Evolutionary conservation across 2,329 filamentous ascomycete species (phyloP).

Genomic region (Capronia epimyces): DNA sequence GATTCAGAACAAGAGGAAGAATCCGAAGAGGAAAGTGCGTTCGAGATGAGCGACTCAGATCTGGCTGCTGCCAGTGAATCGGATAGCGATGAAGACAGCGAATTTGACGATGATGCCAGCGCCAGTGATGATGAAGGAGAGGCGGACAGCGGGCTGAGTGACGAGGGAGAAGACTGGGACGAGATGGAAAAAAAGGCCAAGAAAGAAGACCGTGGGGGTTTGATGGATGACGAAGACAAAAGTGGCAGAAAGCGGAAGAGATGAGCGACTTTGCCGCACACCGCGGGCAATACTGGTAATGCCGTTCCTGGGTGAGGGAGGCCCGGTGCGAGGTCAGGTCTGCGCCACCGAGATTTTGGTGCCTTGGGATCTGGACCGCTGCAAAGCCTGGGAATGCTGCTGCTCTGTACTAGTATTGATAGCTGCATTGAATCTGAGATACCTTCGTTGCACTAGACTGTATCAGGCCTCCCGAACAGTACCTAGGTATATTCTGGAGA

Average conservation of each 20-base stretch:
- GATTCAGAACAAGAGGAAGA: constrained; percentile 74
- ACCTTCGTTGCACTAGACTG: too few relatives aligned
- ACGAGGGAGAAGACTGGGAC: constrained; percentile 34
- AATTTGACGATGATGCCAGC: constrained; percentile 87
- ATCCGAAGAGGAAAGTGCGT: constrained; percentile 82
- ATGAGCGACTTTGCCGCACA: constrained; percentile 5
- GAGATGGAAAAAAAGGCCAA: constrained; percentile 33
- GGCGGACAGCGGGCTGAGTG: constrained; percentile 31
- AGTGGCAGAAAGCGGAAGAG: constrained; percentile 44
- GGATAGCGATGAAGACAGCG: constrained; percentile 80
- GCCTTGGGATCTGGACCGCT: background rate
- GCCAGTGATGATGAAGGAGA: constrained; percentile 54
- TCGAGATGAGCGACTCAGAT: constrained; percentile 84
- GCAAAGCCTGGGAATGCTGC: background rate
- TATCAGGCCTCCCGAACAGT: too few relatives aligned
- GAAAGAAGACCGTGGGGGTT: constrained; percentile 32
- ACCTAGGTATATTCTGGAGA: too few relatives aligned
- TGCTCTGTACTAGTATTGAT: background rate
- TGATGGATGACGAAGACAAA: constrained; percentile 43
- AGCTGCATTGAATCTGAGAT: background rate
- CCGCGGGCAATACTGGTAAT: too few relatives aligned
- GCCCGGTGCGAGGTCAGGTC: background rate
- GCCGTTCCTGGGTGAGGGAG: too few relatives aligned
- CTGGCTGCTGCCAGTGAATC: constrained; percentile 56
- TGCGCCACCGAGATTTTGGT: background rate